Conservation (phyloP, 2,329 filamentous ascomycete genomes). For the Xylariaceae sp. region DNA sequence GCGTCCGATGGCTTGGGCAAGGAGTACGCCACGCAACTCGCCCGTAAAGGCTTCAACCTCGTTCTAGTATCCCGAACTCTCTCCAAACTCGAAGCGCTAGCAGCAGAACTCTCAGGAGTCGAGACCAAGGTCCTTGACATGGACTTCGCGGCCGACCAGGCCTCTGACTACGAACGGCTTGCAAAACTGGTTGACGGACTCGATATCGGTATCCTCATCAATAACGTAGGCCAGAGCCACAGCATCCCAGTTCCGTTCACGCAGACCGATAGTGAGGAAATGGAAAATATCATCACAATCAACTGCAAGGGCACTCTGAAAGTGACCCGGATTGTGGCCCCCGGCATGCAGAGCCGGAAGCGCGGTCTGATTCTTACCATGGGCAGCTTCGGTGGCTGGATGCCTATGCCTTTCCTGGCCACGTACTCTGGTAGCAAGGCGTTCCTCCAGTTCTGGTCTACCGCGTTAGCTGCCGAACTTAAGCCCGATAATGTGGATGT, state of each 20-base stretch:
- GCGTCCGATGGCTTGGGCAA: conserved; percentile 96
- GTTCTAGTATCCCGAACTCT: conserved; percentile 93
- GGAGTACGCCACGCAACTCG: conserved; percentile 89
- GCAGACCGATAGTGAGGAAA: conserved; percentile 72
- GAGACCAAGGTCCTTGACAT: conserved; percentile 79
- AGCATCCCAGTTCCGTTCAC: conserved; percentile 87
- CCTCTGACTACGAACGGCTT: conserved; percentile 75
- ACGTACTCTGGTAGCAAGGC: conserved; percentile 98
- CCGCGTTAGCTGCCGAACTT: conserved; percentile 78
- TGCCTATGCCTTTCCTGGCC: conserved; percentile 86
- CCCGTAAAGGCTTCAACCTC: conserved; percentile 88
- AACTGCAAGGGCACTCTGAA: conserved; percentile 90
- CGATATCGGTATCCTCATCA: conserved; percentile 84
- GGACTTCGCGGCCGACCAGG: conserved; percentile 81
- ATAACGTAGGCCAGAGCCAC: conserved; percentile 96
- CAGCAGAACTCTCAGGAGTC: conserved; percentile 67
- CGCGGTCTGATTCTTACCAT: conserved; percentile 91
- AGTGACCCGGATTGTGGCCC: conserved; percentile 79
- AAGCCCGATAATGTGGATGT: conserved; percentile 77
- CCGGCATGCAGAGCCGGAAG: conserved; percentile 79
- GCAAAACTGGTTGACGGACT: conserved; percentile 64
- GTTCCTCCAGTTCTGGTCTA: conserved; percentile 96
- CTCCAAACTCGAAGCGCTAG: conserved; percentile 78
- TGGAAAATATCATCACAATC: conserved; percentile 88
- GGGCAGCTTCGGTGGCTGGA: conserved; percentile 92